A percentile compares a stretch with the other conserved stretches of the same genome.
phyloP scores from a whole-genome alignment of 257 asterid genomes.

The Nyctanthes arbortristis region DNA sequence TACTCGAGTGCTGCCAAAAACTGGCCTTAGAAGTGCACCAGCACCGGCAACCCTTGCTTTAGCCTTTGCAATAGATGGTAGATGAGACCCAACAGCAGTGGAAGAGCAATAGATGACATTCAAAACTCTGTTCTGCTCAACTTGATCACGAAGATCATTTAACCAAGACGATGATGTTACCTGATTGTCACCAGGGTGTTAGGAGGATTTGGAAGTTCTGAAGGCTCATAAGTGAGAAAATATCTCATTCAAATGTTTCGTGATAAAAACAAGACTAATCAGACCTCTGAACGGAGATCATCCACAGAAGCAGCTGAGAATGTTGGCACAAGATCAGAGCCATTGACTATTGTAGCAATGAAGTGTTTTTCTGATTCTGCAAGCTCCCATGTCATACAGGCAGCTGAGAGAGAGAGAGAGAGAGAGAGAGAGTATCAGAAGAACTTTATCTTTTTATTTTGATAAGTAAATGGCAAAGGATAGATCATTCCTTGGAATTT shows the following conservation, averaged over 20 bases:
- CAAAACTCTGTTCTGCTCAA: conserved; percentile 65
- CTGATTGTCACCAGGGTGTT: conserved; percentile 33
- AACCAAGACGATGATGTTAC: conserved; percentile 90
- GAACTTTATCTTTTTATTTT: conserved; percentile 1
- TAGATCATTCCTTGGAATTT: not conserved
- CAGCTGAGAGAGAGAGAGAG: conserved; percentile 45
- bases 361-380: conserved; percentile 83
- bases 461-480: conserved; percentile 6
- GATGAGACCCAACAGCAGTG: conserved; percentile 76
- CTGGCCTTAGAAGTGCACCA: conserved; percentile 78
- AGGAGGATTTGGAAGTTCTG: conserved; percentile 19
- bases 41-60: conserved; percentile 87
- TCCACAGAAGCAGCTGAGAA: conserved; percentile 81
- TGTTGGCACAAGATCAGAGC: conserved; percentile 86
- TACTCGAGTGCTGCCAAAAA: conserved; percentile 83
- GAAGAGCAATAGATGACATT: conserved; percentile 77
- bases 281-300: conserved; percentile 83
- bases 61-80: conserved; percentile 81
- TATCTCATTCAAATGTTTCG: not conserved
- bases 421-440: not conserved
- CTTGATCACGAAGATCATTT: conserved; percentile 85
- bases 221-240: conserved; percentile 16
- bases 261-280: conserved; percentile 17
- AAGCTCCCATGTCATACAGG: conserved; percentile 89
- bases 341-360: conserved; percentile 72